phyloP scores from a whole-genome alignment of 805 yeast species.

The Tanozyma kutaoensis region DNA sequence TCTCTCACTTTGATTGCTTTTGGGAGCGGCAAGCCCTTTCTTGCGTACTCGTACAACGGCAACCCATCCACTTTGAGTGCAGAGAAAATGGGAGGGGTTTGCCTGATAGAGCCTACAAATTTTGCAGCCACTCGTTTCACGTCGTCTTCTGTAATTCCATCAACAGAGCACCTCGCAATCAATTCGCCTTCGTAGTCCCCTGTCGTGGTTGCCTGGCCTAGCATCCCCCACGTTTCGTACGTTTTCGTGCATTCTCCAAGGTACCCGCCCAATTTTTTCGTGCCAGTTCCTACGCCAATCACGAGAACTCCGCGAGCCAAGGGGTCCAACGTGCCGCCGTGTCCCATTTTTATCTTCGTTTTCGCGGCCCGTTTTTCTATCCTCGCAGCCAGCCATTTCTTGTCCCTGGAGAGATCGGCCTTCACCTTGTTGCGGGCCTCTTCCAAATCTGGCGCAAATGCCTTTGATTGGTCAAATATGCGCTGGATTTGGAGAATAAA shows the following conservation, averaged over 20 bases:
- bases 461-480: conserved; percentile 43
- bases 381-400: conserved; percentile 29
- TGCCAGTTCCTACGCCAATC: conserved; percentile 86
- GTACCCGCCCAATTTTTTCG: conserved; percentile 64
- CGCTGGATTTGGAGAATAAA: conserved; percentile 56
- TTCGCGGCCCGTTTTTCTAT: conserved; percentile 38
- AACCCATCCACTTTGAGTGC: conserved; percentile 92
- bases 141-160: conserved; percentile 42
- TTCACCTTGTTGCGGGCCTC: conserved; percentile 34
- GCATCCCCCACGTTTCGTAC: conserved; percentile 71
- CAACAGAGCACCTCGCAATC: conserved; percentile 39
- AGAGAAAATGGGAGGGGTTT: conserved; percentile 90
- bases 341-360: conserved; percentile 80
- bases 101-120: conserved; percentile 72
- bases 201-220: conserved; percentile 87
- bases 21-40: conserved; percentile 79
- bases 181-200: conserved; percentile 89
- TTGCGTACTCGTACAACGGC: conserved; percentile 87
- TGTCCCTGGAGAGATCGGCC: conserved; percentile 21
- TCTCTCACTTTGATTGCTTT: conserved; percentile 66
- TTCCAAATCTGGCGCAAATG: conserved; percentile 41
- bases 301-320: conserved; percentile 90
- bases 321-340: conserved; percentile 96
- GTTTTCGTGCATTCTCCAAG: conserved; percentile 64
- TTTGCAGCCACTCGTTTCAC: conserved; percentile 38